Percentiles rank a stretch among this genome's conserved stretches.
phyloP scores from a whole-genome alignment of 805 yeast genomes.

The Zygoascus tannicola region DNA sequence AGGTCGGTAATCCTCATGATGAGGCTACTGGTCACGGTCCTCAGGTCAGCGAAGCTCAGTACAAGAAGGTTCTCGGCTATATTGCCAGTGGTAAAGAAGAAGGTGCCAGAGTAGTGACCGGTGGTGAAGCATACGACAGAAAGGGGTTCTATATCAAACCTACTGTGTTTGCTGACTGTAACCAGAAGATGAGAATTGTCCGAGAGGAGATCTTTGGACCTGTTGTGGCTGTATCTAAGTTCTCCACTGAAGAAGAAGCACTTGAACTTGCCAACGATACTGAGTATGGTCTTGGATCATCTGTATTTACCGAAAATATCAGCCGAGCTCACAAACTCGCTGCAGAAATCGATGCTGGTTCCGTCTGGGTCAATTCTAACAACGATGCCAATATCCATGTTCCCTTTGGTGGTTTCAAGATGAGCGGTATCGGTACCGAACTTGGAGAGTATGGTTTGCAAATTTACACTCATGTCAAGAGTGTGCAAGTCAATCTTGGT shows the following conservation, averaged over 20 bases:
- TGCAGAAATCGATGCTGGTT: conserved; percentile 52
- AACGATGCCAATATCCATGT: conserved; percentile 55
- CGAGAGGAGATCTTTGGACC: conserved; percentile 87
- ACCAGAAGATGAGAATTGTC: conserved; percentile 53
- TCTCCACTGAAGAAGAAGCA: conserved; percentile 59
- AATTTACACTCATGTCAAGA: conserved; percentile 65
- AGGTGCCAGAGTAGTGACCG: conserved; percentile 73
- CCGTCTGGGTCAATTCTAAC: conserved; percentile 60
- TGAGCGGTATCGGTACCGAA: conserved; percentile 76
- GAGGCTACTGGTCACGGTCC: conserved; percentile 77
- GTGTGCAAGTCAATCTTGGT: conserved; percentile 36
- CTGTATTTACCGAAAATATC: conserved; percentile 64
- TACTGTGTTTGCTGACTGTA: conserved; percentile 65
- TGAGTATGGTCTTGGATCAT: conserved; percentile 73
- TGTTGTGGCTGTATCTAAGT: conserved; percentile 61
- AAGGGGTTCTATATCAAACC: conserved; percentile 67
- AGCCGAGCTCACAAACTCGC: conserved; percentile 58
- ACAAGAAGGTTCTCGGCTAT: conserved; percentile 62
- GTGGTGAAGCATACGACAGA: conserved; percentile 49
- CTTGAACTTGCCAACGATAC: conserved; percentile 60
- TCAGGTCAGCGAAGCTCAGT: conserved; percentile 71
- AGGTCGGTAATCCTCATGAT: conserved; percentile 75
- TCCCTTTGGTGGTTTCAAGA: conserved; percentile 76
- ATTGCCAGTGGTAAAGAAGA: conserved; percentile 68
- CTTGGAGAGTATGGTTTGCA: conserved; percentile 65